Conservation (phyloP, 805 yeast species). For the Kazachstania psychrophila region DNA sequence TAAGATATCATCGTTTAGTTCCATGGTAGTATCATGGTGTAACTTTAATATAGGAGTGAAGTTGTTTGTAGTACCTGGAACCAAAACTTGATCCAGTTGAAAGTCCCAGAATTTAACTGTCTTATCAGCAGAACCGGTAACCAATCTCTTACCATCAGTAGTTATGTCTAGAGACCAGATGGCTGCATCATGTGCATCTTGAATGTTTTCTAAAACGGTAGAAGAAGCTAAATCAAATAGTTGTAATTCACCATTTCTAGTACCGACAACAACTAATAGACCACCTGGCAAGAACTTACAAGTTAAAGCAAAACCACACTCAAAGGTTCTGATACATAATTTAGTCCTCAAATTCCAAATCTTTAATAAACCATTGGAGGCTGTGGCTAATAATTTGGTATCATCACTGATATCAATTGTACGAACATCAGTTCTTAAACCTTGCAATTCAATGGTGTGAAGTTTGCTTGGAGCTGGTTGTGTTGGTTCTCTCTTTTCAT, state of each 20-base stretch:
- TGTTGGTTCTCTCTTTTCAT: constrained; percentile 40
- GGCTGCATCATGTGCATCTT: constrained; percentile 70
- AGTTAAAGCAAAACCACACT: constrained; percentile 78
- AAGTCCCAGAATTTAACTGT: constrained; percentile 84
- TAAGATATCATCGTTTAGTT: constrained; percentile 77
- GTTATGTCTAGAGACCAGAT: constrained; percentile 87
- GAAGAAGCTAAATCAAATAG: constrained; percentile 82
- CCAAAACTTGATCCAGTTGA: constrained; percentile 51
- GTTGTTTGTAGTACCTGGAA: constrained; percentile 55
- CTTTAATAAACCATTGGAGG: constrained; percentile 82
- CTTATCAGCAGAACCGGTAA: constrained; percentile 94
- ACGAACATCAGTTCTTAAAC: constrained; percentile 86
- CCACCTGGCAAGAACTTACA: constrained; percentile 88
- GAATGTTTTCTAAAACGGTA: constrained; percentile 56
- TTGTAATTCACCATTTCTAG: constrained; percentile 77
- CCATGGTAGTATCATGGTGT: constrained; percentile 71
- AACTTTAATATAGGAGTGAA: constrained; percentile 47
- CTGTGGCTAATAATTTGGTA: constrained; percentile 72
- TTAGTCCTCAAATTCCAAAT: constrained; percentile 74
- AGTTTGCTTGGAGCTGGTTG: constrained; percentile 36
- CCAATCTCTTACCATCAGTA: constrained; percentile 72
- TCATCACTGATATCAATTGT: constrained; percentile 76
- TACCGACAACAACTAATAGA: constrained; percentile 74
- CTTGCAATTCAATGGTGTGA: constrained; percentile 60
- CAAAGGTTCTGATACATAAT: constrained; percentile 77